These are phyloP conservation scores for Oryza glumipatula DNA, from an alignment of 176 grass and related monocot genomes.

Conservation along the genomic window DNA sequence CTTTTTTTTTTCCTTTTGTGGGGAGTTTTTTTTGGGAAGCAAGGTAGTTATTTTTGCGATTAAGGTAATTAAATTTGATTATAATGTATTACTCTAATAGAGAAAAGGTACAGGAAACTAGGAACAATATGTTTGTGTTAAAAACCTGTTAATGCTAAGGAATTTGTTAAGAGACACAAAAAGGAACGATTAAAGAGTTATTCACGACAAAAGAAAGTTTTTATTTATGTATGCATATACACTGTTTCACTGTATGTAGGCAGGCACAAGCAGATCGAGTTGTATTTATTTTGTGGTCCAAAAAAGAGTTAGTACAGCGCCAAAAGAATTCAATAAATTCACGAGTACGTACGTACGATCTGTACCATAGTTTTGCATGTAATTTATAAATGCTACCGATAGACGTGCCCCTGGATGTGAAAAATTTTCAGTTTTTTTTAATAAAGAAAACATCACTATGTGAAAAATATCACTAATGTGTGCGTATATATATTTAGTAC, in stretches of 20 bases:
- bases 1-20: no score
- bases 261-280: not conserved
- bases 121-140: no score
- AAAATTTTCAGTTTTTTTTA: not conserved
- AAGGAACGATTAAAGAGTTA: not conserved
- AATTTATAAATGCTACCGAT: not conserved
- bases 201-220: not conserved
- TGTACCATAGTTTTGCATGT: not conserved
- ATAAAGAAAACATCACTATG: not conserved
- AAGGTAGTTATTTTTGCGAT: no score
- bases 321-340: conserved; percentile 3
- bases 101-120: no score
- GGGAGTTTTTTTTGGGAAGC: no score
- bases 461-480: not conserved
- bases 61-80: no score
- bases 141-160: no score
- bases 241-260: not conserved
- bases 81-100: no score
- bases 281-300: not conserved
- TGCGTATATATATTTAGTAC: not conserved
- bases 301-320: not conserved
- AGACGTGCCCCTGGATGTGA: not conserved
- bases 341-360: conserved; percentile 1
- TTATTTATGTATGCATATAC: not conserved
- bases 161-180: not conserved